Evolutionary conservation across 2,329 filamentous ascomycete species (phyloP).

Genomic region (Talaromyces sp.): DNA sequence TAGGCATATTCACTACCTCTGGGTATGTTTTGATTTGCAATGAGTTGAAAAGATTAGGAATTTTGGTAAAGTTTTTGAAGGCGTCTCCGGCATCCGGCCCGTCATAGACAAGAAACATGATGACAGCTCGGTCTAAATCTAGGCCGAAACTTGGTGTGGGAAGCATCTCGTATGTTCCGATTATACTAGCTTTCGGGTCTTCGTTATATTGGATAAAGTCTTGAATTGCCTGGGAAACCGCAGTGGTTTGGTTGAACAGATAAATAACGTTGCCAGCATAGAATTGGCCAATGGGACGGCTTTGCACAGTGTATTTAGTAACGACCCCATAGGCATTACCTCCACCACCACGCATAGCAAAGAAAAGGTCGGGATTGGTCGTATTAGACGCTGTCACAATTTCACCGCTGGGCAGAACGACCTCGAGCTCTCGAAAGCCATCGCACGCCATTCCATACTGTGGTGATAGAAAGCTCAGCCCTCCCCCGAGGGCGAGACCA

Average conservation of each 20-base stretch:
- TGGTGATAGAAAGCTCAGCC: slow-evolving; percentile 6
- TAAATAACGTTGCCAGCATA: slow-evolving; percentile 25
- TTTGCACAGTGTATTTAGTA: slow-evolving; percentile 25
- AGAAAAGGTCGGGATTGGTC: slow-evolving; percentile 38
- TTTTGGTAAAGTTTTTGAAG: slow-evolving; percentile 27
- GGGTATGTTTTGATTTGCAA: slow-evolving; percentile 23
- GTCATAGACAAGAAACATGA: slow-evolving; percentile 32
- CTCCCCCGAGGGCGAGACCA: slow-evolving; percentile 6
- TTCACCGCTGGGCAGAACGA: slow-evolving; percentile 3
- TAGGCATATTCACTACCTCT: slow-evolving; percentile 28
- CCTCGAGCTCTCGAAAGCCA: slow-evolving; percentile 6
- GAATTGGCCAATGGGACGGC: slow-evolving; percentile 19
- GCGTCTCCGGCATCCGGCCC: slow-evolving; percentile 25
- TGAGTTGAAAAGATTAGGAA: slow-evolving; percentile 24
- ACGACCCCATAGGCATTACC: slow-evolving; percentile 44
- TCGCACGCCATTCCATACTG: slow-evolving; percentile 9
- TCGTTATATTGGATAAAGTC: slow-evolving; percentile 28
- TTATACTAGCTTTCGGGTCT: slow-evolving; percentile 29
- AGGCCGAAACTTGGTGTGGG: slow-evolving; percentile 21
- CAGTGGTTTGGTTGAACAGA: slow-evolving; percentile 19
- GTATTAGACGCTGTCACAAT: slow-evolving; percentile 10
- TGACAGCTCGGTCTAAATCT: slow-evolving; percentile 25
- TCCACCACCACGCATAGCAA: slow-evolving; percentile 49
- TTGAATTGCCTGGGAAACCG: slow-evolving; percentile 21
- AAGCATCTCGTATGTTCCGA: slow-evolving; percentile 29